Percentiles rank a stretch among this genome's conserved stretches.
phyloP scores from a whole-genome alignment of 306 rosid genomes.

The Lagenaria siceraria region DNA sequence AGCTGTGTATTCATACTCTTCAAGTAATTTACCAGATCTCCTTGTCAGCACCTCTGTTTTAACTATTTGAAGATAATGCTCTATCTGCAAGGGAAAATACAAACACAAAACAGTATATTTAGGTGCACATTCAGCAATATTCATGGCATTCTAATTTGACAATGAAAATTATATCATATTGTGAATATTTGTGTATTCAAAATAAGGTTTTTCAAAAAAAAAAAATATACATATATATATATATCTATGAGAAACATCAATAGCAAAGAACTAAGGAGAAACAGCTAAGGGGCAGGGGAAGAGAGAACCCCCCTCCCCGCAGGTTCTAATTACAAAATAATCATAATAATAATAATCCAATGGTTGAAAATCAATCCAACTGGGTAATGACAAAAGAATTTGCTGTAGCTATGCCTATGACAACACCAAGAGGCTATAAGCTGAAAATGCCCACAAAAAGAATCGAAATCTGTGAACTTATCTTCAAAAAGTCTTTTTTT shows the following conservation, averaged over 20 bases:
- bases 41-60: slow-evolving; percentile 67
- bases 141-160: background rate
- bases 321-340: background rate
- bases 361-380: background rate
- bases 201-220: background rate
- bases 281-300: background rate
- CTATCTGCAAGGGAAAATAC: slow-evolving; percentile 45
- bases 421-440: too few relatives aligned
- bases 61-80: slow-evolving; percentile 92
- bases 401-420: too few relatives aligned
- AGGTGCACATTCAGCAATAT: background rate
- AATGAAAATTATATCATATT: background rate
- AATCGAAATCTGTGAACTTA: background rate
- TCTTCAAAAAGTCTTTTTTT: background rate
- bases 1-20: slow-evolving; percentile 94
- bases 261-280: background rate
- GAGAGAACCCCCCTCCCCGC: background rate
- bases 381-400: too few relatives aligned
- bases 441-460: too few relatives aligned
- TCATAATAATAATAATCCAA: background rate
- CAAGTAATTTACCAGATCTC: slow-evolving; percentile 41
- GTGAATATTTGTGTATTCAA: background rate
- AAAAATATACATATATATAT: background rate
- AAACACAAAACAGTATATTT: background rate
- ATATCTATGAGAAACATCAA: too few relatives aligned